These are phyloP conservation scores for Hypomyces rosellus DNA, from an alignment of 2,329 filamentous ascomycete genomes.

Conservation along the genomic window DNA sequence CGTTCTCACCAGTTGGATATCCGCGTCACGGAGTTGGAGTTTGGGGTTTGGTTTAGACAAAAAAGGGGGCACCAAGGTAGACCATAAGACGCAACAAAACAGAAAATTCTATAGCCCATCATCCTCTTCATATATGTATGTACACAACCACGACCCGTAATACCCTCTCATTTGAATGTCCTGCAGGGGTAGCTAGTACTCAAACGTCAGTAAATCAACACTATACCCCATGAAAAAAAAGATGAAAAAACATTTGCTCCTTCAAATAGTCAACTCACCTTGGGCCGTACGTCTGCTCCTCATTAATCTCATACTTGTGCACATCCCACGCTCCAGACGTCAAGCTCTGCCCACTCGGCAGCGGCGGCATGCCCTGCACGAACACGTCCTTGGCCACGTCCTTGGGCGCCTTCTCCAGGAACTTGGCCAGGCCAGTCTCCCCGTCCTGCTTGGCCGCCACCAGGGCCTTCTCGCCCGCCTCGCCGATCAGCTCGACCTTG, in stretches of 20 bases:
- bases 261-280: conserved; percentile 42
- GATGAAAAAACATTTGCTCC: not conserved
- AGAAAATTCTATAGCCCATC: conserved; percentile 24
- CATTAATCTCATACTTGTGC: conserved; percentile 59
- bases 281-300: conserved; percentile 64
- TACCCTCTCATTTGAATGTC: conserved; percentile 44
- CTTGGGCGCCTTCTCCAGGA: conserved; percentile 53
- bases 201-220: conserved; percentile 22
- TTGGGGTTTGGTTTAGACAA: not conserved
- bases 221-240: not conserved
- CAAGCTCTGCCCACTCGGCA: conserved; percentile 64
- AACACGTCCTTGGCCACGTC: conserved; percentile 61
- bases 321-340: conserved; percentile 52
- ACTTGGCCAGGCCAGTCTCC: conserved; percentile 64
- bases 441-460: conserved; percentile 71
- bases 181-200: conserved; percentile 61
- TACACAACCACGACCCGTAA: conserved; percentile 18
- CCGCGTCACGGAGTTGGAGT: conserved; percentile 2
- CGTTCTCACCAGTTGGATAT: too few relatives aligned
- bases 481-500: conserved; percentile 74
- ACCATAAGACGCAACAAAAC: conserved; percentile 4
- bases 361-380: conserved; percentile 75
- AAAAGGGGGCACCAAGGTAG: not conserved
- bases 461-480: conserved; percentile 54
- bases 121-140: conserved; percentile 23